phyloP scores from a whole-genome alignment of 2,329 filamentous ascomycete genomes.

The Aspergillus ibericus region DNA sequence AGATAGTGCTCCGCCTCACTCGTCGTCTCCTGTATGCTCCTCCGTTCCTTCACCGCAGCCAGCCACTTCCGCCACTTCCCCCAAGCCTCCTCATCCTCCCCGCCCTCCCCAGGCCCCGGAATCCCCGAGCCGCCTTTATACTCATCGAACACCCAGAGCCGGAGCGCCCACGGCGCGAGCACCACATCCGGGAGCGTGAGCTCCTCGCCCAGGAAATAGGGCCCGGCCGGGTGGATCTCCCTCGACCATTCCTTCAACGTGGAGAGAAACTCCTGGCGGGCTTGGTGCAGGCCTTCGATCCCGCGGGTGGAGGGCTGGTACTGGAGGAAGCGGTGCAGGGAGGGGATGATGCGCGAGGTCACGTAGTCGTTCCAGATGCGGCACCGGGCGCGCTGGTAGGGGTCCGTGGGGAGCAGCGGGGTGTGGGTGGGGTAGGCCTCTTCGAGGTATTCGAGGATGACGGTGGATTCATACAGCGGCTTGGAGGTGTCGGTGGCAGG shows the following conservation, averaged over 20 bases:
- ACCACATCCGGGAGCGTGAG: conserved; percentile 70
- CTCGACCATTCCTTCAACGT: conserved; percentile 61
- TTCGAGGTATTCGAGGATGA: conserved; percentile 75
- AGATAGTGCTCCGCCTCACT: conserved; percentile 68
- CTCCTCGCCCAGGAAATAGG: conserved; percentile 66
- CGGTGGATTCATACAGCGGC: conserved; percentile 69
- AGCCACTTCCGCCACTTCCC: conserved; percentile 65
- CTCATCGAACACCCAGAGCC: conserved; percentile 72
- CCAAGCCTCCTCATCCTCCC: conserved; percentile 61
- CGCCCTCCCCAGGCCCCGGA: conserved; percentile 49
- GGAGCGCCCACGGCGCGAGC: conserved; percentile 70
- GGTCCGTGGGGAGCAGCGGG: conserved; percentile 59
- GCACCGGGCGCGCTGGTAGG: conserved; percentile 65
- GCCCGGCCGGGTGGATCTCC: conserved; percentile 62
- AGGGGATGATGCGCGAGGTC: conserved; percentile 64
- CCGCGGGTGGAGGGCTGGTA: conserved; percentile 36
- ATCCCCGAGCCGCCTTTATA: conserved; percentile 65
- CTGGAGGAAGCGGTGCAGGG: conserved; percentile 64
- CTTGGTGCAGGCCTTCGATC: conserved; percentile 50
- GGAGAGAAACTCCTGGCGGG: conserved; percentile 58
- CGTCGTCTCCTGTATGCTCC: conserved; percentile 66
- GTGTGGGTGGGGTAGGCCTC: conserved; percentile 62
- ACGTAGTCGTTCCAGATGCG: conserved; percentile 76
- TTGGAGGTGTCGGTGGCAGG: conserved; percentile 38
- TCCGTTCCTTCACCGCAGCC: conserved; percentile 57